These are phyloP conservation scores for Penicillium sp. DNA, from an alignment of 2,329 filamentous ascomycete genomes.

Conservation along the genomic window DNA sequence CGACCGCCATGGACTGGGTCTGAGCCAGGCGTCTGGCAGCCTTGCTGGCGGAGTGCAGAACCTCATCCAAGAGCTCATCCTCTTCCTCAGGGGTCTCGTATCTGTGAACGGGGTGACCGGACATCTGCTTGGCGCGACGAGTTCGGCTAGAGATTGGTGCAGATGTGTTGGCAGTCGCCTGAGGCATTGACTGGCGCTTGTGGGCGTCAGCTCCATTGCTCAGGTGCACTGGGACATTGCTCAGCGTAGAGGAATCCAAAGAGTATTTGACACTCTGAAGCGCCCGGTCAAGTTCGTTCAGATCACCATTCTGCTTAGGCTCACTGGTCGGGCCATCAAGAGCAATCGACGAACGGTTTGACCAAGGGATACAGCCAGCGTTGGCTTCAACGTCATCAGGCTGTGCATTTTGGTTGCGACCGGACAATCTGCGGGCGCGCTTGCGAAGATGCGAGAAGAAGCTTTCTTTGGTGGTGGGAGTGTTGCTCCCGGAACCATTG, in stretches of 20 bases:
- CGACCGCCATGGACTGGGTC: conserved; percentile 33
- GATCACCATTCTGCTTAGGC: conserved; percentile 51
- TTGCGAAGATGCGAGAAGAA: conserved; percentile 98
- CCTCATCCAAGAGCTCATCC: conserved; percentile 92
- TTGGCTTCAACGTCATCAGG: conserved; percentile 90
- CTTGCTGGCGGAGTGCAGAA: conserved; percentile 72
- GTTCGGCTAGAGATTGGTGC: conserved; percentile 75
- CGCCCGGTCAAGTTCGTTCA: conserved; percentile 62
- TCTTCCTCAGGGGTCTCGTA: conserved; percentile 97
- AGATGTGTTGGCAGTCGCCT: conserved; percentile 28
- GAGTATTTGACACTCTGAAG: conserved; percentile 62
- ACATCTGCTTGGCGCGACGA: conserved; percentile 69
- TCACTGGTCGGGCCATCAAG: conserved; percentile 62
- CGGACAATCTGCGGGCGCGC: conserved; percentile 86
- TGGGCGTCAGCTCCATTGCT: conserved; percentile 31
- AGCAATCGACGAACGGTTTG: conserved; percentile 80
- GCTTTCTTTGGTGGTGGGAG: conserved; percentile 82
- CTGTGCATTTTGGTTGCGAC: conserved; percentile 81
- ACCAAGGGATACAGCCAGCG: conserved; percentile 87
- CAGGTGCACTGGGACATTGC: conserved; percentile 41
- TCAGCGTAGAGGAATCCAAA: conserved; percentile 48
- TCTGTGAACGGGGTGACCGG: conserved; percentile 72
- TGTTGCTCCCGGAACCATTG: conserved; percentile 75
- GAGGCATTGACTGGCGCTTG: conserved; percentile 45
- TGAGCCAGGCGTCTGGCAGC: conserved; percentile 71